Evolutionary conservation across 2,329 filamentous ascomycete genomes (phyloP).

Genomic region (Penicillium rolfsii): DNA sequence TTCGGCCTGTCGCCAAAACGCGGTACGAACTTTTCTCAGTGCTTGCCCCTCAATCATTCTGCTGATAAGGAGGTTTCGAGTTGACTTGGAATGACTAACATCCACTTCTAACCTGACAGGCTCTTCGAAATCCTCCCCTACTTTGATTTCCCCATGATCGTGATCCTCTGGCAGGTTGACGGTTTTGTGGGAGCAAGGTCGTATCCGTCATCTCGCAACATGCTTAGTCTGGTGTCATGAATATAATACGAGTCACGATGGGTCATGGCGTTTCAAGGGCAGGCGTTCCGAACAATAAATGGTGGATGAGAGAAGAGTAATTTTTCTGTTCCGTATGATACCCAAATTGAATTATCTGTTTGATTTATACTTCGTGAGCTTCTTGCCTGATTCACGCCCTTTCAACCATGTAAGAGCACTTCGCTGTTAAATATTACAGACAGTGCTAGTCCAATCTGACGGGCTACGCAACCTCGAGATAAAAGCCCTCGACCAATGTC

Average conservation of each 20-base stretch:
- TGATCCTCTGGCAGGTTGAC: slow-evolving; percentile 15
- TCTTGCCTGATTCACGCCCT: neutral
- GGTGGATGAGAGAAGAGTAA: neutral
- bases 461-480: neutral
- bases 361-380: neutral
- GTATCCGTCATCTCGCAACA: neutral
- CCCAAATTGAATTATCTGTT: neutral
- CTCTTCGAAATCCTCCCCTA: slow-evolving; percentile 22
- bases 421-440: neutral
- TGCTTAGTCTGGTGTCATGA: neutral
- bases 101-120: neutral
- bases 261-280: neutral
- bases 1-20: slow-evolving; percentile 46
- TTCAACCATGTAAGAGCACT: neutral
- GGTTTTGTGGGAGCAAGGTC: neutral
- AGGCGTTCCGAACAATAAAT: neutral
- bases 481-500: neutral
- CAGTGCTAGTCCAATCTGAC: neutral
- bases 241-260: neutral
- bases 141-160: slow-evolving; percentile 19
- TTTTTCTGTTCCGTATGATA: neutral
- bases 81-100: neutral
- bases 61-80: neutral
- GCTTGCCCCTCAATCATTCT: slow-evolving; percentile 1
- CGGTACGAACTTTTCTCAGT: slow-evolving; percentile 36